Percentiles rank a stretch among this genome's conserved stretches.
Conservation (phyloP, 176 grass and related monocot species). For the Saccharum spontaneum region DNA sequence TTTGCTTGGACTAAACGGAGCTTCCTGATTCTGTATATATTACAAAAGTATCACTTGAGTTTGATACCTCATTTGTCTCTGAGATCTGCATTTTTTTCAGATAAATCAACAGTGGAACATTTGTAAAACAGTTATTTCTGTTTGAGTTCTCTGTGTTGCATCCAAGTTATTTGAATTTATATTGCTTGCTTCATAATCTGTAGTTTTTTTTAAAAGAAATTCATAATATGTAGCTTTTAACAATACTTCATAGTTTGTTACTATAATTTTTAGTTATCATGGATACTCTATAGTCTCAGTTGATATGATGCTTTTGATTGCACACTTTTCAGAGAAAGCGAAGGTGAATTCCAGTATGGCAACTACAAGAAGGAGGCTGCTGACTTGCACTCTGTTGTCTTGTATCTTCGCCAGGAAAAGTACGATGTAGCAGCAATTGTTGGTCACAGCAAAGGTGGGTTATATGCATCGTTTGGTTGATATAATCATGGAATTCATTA, state of each 20-base stretch:
- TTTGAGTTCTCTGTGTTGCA: neutral
- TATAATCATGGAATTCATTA: neutral
- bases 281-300: neutral
- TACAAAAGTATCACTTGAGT: neutral
- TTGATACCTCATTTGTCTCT: neutral
- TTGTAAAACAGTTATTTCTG: neutral
- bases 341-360: constrained; percentile 75
- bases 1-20: neutral
- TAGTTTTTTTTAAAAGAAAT: neutral
- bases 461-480: constrained; percentile 1
- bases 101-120: constrained; percentile 1
- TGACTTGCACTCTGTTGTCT: constrained; percentile 63
- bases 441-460: constrained; percentile 87
- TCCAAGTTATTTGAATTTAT: constrained; percentile 10
- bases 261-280: neutral
- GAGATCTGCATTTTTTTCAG: neutral
- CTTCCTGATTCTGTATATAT: neutral
- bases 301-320: neutral
- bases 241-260: neutral
- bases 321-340: constrained; percentile 61
- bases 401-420: constrained; percentile 50
- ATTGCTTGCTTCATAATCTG: neutral
- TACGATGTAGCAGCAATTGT: constrained; percentile 61
- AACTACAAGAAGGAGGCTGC: constrained; percentile 72
- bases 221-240: neutral